Percentiles rank a stretch among this genome's conserved stretches.
Evolutionary conservation across 345 rosid species (phyloP).

Genomic region (Laguncularia racemosa): DNA sequence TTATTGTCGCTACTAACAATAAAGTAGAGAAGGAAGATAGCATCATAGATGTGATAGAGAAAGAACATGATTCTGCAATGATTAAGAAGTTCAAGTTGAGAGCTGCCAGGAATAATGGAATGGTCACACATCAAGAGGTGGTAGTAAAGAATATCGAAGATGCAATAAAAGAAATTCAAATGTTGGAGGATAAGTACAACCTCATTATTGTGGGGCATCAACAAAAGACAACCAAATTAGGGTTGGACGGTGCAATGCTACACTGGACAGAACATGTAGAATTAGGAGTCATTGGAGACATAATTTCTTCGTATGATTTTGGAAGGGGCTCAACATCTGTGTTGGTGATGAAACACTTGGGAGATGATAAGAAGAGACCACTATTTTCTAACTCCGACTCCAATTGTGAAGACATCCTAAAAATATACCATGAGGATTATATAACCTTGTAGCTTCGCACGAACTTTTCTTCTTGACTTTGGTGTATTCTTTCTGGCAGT

Average conservation of each 20-base stretch:
- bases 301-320: slow-evolving; percentile 5
- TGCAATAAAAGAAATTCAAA: not conserved
- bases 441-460: no score
- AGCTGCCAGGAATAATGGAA: not conserved
- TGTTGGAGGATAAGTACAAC: slow-evolving; percentile 1
- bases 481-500: no score
- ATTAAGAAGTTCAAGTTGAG: not conserved
- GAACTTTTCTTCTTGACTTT: no score
- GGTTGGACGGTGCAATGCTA: slow-evolving; percentile 1
- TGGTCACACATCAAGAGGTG: not conserved
- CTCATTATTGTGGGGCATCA: slow-evolving; percentile 5
- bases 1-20: not conserved
- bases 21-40: not conserved
- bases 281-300: slow-evolving; percentile 6
- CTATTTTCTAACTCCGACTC: no score
- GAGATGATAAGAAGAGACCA: not conserved
- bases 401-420: no score
- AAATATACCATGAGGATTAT: no score
- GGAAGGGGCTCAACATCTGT: not conserved
- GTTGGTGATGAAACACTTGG: slow-evolving; percentile 9
- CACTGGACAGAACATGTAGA: slow-evolving; percentile 8
- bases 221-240: not conserved
- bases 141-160: not conserved
- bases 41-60: not conserved
- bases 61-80: slow-evolving; percentile 5